Evolutionary conservation across 78 protist genomes (phyloP).

Genomic region (Pigoraptor vietnamica): DNA sequence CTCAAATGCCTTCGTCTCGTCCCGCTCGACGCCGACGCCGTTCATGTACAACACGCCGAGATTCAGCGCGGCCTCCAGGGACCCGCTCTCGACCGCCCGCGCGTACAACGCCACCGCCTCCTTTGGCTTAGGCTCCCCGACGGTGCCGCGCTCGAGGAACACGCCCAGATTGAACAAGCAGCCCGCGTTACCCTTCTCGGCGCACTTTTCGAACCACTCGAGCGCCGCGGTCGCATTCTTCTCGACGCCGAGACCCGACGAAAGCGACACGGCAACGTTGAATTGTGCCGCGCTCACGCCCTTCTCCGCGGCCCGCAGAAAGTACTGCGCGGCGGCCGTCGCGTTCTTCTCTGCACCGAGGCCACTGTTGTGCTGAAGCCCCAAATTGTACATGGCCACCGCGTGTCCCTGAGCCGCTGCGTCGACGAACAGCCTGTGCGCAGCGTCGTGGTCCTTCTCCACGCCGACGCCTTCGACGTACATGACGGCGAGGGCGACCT

Average conservation of each 20-base stretch:
- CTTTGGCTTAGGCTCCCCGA: background rate
- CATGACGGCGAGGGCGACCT: background rate
- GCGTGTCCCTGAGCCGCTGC: background rate
- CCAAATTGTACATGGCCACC: background rate
- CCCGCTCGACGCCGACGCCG: background rate
- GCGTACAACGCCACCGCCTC: background rate
- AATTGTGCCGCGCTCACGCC: background rate
- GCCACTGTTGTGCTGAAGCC: background rate
- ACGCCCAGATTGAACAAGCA: background rate
- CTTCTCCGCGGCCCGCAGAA: background rate
- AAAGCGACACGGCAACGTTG: background rate
- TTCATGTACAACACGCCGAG: background rate
- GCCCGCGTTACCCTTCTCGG: background rate
- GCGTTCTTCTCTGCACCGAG: background rate
- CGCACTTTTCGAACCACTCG: background rate
- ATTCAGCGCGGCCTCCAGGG: background rate
- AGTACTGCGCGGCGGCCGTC: background rate
- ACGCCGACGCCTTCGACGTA: background rate
- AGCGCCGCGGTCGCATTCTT: background rate
- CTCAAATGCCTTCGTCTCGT: background rate
- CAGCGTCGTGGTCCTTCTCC: background rate
- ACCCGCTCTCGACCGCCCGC: background rate
- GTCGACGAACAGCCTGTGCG: background rate
- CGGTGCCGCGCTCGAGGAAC: background rate
- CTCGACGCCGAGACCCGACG: background rate